Percentiles rank a stretch among this genome's conserved stretches.
These are phyloP conservation scores for Clathrus columnatus DNA, from an alignment of 768 basidiomycete genomes.

Conservation along the genomic window DNA sequence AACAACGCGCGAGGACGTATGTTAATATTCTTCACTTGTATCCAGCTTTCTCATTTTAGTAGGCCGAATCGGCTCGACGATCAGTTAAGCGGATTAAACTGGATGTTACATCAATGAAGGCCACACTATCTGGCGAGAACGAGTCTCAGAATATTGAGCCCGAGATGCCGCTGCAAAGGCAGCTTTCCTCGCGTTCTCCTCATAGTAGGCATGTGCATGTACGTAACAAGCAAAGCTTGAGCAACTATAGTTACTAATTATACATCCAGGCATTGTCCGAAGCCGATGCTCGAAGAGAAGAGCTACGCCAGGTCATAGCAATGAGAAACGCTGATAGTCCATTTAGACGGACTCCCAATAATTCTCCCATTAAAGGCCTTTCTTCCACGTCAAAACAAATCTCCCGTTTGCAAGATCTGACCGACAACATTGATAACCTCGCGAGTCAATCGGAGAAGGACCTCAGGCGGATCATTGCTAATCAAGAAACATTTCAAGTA, in stretches of 20 bases:
- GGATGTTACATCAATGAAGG: slow-evolving; percentile 32
- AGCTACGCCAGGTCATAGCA: slow-evolving; percentile 70
- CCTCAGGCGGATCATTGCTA: slow-evolving; percentile 41
- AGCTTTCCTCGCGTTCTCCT: slow-evolving; percentile 22
- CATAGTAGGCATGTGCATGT: slow-evolving; percentile 25
- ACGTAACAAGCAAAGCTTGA: slow-evolving; percentile 8
- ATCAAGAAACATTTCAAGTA: slow-evolving; percentile 46
- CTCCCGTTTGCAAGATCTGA: slow-evolving; percentile 25
- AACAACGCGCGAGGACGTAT: slow-evolving; percentile 60
- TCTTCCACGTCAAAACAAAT: slow-evolving; percentile 21
- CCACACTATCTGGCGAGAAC: slow-evolving; percentile 4
- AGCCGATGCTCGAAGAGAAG: slow-evolving; percentile 71
- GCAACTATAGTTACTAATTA: neutral
- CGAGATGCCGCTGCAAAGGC: slow-evolving; percentile 1
- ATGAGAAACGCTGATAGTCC: slow-evolving; percentile 43
- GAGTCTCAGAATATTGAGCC: neutral
- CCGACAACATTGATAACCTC: slow-evolving; percentile 43
- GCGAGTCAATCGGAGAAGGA: slow-evolving; percentile 49
- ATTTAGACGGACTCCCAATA: slow-evolving; percentile 6
- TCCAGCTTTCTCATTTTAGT: slow-evolving; percentile 1
- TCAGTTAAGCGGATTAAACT: slow-evolving; percentile 68
- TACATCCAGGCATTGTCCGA: slow-evolving; percentile 49
- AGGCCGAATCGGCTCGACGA: slow-evolving; percentile 67
- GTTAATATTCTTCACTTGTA: slow-evolving; percentile 17
- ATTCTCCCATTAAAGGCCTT: slow-evolving; percentile 21